These are phyloP conservation scores for Populus simonii DNA, from an alignment of 345 rosid genomes.

Conservation along the genomic window DNA sequence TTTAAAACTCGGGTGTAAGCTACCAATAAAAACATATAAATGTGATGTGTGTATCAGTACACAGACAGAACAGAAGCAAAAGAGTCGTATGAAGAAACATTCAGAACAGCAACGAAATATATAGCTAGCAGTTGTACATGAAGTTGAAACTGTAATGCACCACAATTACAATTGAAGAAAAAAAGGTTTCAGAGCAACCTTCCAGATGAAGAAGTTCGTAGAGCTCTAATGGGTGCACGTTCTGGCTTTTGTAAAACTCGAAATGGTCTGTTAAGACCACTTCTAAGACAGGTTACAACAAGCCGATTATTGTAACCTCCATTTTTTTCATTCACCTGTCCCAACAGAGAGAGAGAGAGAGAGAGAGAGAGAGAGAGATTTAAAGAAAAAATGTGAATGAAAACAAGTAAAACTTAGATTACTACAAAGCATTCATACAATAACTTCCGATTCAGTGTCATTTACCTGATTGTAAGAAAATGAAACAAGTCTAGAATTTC, in stretches of 20 bases:
- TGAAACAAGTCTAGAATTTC: conserved; percentile 94
- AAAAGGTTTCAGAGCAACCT: conserved; percentile 48
- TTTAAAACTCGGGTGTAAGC: conserved; percentile 2
- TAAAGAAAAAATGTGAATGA: neutral
- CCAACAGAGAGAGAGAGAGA: neutral
- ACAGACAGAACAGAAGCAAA: neutral
- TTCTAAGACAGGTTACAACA: conserved; percentile 87
- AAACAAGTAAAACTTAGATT: neutral
- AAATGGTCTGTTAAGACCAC: conserved; percentile 86
- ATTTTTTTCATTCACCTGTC: conserved; percentile 82
- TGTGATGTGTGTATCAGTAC: neutral
- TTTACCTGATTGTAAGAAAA: conserved; percentile 80
- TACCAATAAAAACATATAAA: neutral
- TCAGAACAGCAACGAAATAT: neutral
- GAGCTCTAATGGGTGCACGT: conserved; percentile 90
- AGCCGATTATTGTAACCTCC: conserved; percentile 91
- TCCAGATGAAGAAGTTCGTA: conserved; percentile 96
- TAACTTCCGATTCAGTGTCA: neutral
- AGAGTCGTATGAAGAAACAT: neutral
- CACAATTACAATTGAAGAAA: conserved; percentile 2
- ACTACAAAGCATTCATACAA: neutral
- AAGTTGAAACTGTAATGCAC: neutral
- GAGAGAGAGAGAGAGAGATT: neutral
- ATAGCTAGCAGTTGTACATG: neutral
- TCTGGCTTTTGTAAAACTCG: conserved; percentile 96